Conservation (phyloP, 2,329 filamentous ascomycete species). For the Ambrosiella cleistominuta region DNA sequence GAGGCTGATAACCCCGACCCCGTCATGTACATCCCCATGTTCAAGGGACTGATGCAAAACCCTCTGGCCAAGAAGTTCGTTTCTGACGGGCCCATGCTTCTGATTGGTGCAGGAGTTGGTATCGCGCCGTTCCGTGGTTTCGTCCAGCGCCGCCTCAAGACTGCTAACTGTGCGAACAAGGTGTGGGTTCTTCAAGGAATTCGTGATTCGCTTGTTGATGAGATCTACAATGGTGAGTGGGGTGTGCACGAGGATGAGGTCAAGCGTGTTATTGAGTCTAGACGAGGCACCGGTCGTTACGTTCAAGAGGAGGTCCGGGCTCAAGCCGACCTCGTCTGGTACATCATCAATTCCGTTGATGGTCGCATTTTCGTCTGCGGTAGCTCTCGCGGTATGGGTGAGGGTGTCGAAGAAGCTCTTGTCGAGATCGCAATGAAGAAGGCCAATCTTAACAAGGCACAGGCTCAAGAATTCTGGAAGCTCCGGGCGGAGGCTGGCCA, state of each 20-base stretch:
- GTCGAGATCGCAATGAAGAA: constrained; percentile 85
- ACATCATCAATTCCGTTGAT: constrained; percentile 89
- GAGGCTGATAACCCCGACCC: constrained; percentile 38
- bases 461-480: constrained; percentile 76
- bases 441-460: constrained; percentile 65
- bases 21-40: constrained; percentile 63
- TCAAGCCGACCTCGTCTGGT: constrained; percentile 96
- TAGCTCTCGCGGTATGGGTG: constrained; percentile 90
- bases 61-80: constrained; percentile 83
- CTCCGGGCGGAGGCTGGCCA: constrained; percentile 84
- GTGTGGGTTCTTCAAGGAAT: constrained; percentile 93
- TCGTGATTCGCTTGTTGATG: constrained; percentile 84
- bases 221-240: constrained; percentile 93
- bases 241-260: constrained; percentile 80
- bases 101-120: constrained; percentile 90
- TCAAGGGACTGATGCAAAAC: constrained; percentile 95
- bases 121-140: constrained; percentile 97
- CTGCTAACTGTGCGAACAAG: constrained; percentile 92
- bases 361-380: constrained; percentile 94
- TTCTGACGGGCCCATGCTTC: constrained; percentile 87
- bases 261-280: constrained; percentile 64
- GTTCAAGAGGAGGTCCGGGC: constrained; percentile 88
- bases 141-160: constrained; percentile 82
- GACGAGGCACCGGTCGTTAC: constrained; percentile 64
- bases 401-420: constrained; percentile 77